phyloP scores from a whole-genome alignment of 176 grass and related monocot species.

The Avena atlantica region DNA sequence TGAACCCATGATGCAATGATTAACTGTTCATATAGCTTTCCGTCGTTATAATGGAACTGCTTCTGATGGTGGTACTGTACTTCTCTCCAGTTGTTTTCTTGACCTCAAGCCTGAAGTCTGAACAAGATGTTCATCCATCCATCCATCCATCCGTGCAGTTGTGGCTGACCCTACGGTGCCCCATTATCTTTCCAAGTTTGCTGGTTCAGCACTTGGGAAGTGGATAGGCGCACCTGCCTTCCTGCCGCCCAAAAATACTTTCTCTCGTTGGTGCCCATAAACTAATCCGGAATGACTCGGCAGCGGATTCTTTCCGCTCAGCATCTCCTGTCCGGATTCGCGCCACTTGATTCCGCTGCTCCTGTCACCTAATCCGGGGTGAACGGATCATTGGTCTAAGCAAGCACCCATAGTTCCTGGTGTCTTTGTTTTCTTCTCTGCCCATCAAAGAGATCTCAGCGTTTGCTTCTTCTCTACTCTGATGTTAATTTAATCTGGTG shows the following conservation, averaged over 20 bases:
- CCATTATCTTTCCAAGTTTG: not conserved
- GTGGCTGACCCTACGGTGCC: not conserved
- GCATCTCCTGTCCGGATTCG: conserved; percentile 46
- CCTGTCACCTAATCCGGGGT: conserved; percentile 8
- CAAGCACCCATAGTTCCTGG: not conserved
- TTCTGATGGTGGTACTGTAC: not conserved
- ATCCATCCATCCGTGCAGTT: too few species aligned
- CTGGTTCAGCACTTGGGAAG: not conserved
- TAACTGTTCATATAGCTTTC: too few species aligned
- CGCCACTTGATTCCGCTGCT: conserved; percentile 34
- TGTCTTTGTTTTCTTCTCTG: not conserved
- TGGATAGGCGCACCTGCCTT: not conserved
- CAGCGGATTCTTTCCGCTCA: conserved; percentile 51
- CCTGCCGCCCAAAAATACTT: not conserved
- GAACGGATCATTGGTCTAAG: not conserved
- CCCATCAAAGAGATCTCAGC: not conserved
- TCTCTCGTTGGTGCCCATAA: not conserved
- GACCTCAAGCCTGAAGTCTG: not conserved
- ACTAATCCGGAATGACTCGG: conserved; percentile 43
- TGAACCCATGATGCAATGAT: not conserved
- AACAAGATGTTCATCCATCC: not conserved
- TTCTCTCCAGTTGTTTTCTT: not conserved
- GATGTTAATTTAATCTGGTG: not conserved
- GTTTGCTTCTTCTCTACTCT: not conserved
- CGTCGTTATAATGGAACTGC: too few species aligned